Percentiles rank a stretch among this genome's conserved stretches.
phyloP scores from a whole-genome alignment of 192 early-diverging fungal species.

The Backusella tarrabulga region DNA sequence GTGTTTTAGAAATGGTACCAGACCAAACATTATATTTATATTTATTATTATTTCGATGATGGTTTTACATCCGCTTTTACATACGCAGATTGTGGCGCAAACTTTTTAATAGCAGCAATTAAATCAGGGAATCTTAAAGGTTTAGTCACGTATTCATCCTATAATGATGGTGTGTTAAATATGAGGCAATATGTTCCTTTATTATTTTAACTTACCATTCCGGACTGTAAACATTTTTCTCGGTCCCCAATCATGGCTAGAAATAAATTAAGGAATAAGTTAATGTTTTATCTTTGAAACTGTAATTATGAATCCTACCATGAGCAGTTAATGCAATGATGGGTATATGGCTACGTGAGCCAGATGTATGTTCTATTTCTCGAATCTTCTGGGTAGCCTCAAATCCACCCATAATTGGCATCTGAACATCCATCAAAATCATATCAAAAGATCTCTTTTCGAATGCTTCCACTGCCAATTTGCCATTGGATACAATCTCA shows the following conservation, averaged over 20 bases:
- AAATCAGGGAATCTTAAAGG: conserved; percentile 38
- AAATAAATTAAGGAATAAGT: not conserved
- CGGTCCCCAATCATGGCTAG: conserved; percentile 71
- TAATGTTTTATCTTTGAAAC: not conserved
- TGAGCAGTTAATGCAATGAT: conserved; percentile 75
- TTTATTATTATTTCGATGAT: not conserved
- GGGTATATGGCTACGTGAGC: conserved; percentile 25
- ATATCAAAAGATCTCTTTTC: conserved; percentile 46
- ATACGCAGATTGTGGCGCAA: conserved; percentile 27
- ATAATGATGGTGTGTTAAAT: not conserved
- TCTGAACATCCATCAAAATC: conserved; percentile 86
- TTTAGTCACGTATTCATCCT: conserved; percentile 67
- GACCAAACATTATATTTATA: not conserved
- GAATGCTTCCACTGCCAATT: conserved; percentile 75
- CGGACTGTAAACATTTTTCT: conserved; percentile 65
- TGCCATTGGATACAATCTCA: conserved; percentile 76
- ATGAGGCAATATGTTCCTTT: not conserved
- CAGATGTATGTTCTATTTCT: conserved; percentile 56
- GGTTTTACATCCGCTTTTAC: not conserved
- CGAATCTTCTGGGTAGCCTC: conserved; percentile 85
- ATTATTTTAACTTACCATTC: conserved; percentile 52
- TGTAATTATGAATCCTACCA: not conserved
- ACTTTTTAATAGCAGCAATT: conserved; percentile 27
- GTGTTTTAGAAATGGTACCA: not conserved
- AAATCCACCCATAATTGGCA: conserved; percentile 90